phyloP scores from a whole-genome alignment of 306 rosid genomes.

The Rosa persica region DNA sequence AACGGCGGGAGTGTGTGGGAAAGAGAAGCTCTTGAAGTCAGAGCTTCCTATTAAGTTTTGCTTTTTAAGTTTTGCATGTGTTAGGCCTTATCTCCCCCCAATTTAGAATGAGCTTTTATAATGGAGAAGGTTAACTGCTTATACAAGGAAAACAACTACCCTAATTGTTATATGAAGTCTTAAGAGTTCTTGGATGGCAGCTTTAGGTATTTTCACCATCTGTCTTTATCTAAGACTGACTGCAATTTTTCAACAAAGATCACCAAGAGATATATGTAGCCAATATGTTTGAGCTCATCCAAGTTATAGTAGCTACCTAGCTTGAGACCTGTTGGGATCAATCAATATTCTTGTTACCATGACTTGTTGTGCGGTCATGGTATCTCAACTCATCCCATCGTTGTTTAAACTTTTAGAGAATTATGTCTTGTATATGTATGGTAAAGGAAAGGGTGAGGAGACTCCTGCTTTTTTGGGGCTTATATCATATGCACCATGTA shows the following conservation, averaged over 20 bases:
- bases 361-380: background rate
- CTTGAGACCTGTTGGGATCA: background rate
- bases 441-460: background rate
- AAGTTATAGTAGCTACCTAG: background rate
- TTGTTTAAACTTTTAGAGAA: constrained; percentile 4
- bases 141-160: background rate
- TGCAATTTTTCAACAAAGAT: background rate
- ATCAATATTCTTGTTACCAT: background rate
- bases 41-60: background rate
- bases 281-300: background rate
- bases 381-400: background rate
- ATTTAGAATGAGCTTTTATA: background rate
- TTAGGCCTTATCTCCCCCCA: background rate
- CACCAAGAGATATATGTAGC: background rate
- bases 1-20: background rate
- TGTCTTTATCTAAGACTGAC: background rate
- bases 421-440: background rate
- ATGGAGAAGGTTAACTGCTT: background rate
- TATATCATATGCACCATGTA: background rate
- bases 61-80: background rate
- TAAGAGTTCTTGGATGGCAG: background rate
- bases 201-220: background rate
- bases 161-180: background rate
- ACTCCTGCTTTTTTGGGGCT: background rate
- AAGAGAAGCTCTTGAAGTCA: background rate